Conservation (phyloP, 129 eudicot species). For the Centella asiatica region DNA sequence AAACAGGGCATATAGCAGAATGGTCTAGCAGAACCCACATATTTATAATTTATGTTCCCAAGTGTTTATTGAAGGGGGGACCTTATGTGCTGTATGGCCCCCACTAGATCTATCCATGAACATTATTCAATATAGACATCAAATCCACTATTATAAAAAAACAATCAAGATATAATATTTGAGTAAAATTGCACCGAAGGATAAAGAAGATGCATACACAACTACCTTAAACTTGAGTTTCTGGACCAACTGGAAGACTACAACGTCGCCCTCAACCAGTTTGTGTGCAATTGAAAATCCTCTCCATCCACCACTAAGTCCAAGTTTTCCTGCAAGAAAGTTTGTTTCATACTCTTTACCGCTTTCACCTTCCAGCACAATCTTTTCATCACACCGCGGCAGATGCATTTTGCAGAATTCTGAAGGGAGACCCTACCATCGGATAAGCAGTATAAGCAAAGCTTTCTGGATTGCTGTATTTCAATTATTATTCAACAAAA, state of each 20-base stretch:
- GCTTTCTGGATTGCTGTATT: too few species aligned
- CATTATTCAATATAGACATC: too few species aligned
- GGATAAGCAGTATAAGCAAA: too few species aligned
- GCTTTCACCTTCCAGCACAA: conserved; percentile 23
- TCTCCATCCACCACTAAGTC: conserved; percentile 28
- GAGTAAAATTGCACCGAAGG: background rate
- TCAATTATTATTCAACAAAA: background rate
- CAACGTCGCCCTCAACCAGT: conserved; percentile 23
- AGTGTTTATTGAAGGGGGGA: too few species aligned
- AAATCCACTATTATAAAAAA: too few species aligned
- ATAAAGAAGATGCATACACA: background rate
- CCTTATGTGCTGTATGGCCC: too few species aligned
- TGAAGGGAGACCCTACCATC: conserved; percentile 25
- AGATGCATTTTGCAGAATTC: background rate
- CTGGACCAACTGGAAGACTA: conserved; percentile 23
- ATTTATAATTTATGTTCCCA: too few species aligned
- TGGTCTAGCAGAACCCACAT: too few species aligned
- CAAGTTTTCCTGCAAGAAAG: conserved; percentile 7
- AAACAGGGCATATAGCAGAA: too few species aligned
- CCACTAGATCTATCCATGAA: too few species aligned
- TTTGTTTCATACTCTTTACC: conserved; percentile 9
- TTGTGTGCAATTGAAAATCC: conserved; percentile 21
- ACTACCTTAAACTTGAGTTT: conserved; percentile 22
- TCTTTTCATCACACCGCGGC: conserved; percentile 14
- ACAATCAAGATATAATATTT: background rate